Conservation (phyloP, 2,329 filamentous ascomycete genomes). For the Cephalotrichum gorgonifer region DNA sequence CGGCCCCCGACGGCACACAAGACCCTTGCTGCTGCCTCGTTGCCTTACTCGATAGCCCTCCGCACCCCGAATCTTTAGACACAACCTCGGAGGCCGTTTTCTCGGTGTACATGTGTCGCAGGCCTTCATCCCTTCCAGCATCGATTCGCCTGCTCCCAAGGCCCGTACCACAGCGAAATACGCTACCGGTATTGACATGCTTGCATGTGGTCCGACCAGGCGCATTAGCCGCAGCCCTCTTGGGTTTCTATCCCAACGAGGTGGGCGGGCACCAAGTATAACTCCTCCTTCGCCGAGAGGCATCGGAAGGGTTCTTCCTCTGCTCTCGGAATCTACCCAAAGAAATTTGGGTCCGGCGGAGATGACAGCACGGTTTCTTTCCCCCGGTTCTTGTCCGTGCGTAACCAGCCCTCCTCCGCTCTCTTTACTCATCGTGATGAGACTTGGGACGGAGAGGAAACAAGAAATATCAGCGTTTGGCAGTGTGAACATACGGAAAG, state of each 20-base stretch:
- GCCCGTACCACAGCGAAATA: slow-evolving; percentile 28
- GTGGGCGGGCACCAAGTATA: slow-evolving; percentile 37
- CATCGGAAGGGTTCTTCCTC: slow-evolving; percentile 12
- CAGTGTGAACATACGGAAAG: slow-evolving; percentile 77
- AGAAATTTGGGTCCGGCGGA: slow-evolving; percentile 28
- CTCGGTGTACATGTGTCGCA: slow-evolving; percentile 10
- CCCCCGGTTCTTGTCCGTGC: slow-evolving; percentile 88
- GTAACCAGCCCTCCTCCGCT: slow-evolving; percentile 54
- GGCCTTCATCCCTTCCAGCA: background rate
- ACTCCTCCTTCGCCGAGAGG: background rate
- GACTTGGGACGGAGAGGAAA: slow-evolving; percentile 59
- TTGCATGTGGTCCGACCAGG: slow-evolving; percentile 39
- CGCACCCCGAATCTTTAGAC: slow-evolving; percentile 24
- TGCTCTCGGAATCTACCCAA: slow-evolving; percentile 32
- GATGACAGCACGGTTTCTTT: slow-evolving; percentile 76
- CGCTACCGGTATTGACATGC: slow-evolving; percentile 33
- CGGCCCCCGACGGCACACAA: background rate
- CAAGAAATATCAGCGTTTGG: slow-evolving; percentile 93
- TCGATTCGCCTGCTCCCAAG: slow-evolving; percentile 20
- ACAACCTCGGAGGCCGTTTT: slow-evolving; percentile 11
- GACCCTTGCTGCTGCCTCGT: slow-evolving; percentile 16
- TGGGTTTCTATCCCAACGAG: slow-evolving; percentile 29
- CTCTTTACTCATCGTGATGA: slow-evolving; percentile 19
- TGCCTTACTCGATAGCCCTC: slow-evolving; percentile 31
- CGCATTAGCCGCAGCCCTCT: slow-evolving; percentile 42